These are phyloP conservation scores for Mrakia frigida DNA, from an alignment of 768 basidiomycete species.

Conservation along the genomic window DNA sequence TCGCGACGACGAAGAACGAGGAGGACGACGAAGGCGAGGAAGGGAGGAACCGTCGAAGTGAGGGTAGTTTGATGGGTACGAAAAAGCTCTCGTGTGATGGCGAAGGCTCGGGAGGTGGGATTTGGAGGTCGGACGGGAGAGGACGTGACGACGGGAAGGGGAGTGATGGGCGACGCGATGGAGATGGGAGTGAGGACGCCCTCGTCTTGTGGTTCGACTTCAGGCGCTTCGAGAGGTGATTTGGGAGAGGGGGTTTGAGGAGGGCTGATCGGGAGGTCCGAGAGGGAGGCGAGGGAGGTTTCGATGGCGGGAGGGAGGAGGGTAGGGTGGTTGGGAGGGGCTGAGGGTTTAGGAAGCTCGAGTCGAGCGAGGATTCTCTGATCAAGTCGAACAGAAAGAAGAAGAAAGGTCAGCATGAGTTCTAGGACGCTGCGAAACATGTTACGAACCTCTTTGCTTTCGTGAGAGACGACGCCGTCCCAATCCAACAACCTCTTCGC, in stretches of 20 bases:
- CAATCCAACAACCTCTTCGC: slow-evolving; percentile 15
- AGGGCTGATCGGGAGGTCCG: not conserved
- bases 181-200: not conserved
- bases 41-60: not conserved
- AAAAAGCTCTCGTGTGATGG: not conserved
- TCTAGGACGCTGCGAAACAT: not conserved
- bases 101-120: not conserved
- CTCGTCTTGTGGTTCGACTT: not conserved
- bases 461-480: not conserved
- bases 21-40: slow-evolving; percentile 2
- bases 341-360: not conserved
- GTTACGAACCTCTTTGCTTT: slow-evolving; percentile 1
- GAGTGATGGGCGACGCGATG: slow-evolving; percentile 4
- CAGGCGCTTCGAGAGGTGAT: not conserved
- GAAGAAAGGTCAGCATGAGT: not conserved
- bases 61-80: slow-evolving; percentile 1
- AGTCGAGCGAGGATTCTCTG: slow-evolving; percentile 11
- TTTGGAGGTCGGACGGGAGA: not conserved
- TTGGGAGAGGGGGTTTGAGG: not conserved
- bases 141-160: not conserved
- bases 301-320: not conserved
- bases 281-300: not conserved
- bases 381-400: not conserved
- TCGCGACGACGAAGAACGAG: not conserved
- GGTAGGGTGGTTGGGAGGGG: slow-evolving; percentile 1